These are phyloP conservation scores for Basipetospora chlamydospora DNA, from an alignment of 2,329 filamentous ascomycete species.

Conservation along the genomic window DNA sequence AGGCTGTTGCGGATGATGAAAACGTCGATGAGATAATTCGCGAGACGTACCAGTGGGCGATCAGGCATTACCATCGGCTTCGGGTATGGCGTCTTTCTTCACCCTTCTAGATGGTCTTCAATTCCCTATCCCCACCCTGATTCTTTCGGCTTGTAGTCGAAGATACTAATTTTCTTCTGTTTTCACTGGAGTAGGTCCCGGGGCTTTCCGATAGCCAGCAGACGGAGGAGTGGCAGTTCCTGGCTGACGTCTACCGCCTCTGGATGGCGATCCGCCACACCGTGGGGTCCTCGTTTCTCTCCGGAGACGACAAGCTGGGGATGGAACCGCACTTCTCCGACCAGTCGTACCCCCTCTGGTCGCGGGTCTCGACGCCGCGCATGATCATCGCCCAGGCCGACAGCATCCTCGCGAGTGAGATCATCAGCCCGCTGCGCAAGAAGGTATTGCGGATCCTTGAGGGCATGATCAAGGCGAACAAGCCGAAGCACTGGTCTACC, in stretches of 20 bases:
- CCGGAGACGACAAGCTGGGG: slow-evolving; percentile 23
- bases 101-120: not conserved
- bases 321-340: slow-evolving; percentile 21
- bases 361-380: slow-evolving; percentile 24
- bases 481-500: slow-evolving; percentile 12
- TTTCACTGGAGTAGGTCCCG: not conserved
- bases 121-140: too few relatives aligned
- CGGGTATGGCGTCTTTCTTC: slow-evolving; percentile 9
- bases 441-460: slow-evolving; percentile 21
- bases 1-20: slow-evolving; percentile 12
- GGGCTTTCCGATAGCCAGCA: slow-evolving; percentile 6
- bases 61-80: slow-evolving; percentile 12
- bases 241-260: slow-evolving; percentile 26
- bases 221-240: slow-evolving; percentile 18
- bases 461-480: slow-evolving; percentile 18
- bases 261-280: slow-evolving; percentile 33
- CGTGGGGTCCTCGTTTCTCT: slow-evolving; percentile 27
- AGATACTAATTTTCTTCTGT: too few relatives aligned
- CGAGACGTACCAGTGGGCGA: slow-evolving; percentile 10
- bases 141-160: too few relatives aligned
- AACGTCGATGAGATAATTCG: not conserved
- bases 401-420: slow-evolving; percentile 21
- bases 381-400: slow-evolving; percentile 32
- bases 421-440: slow-evolving; percentile 20
- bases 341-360: slow-evolving; percentile 21